A percentile compares a stretch with the other conserved stretches of the same genome.
phyloP scores from a whole-genome alignment of 2,329 filamentous ascomycete genomes.

The Penicillium sp. region DNA sequence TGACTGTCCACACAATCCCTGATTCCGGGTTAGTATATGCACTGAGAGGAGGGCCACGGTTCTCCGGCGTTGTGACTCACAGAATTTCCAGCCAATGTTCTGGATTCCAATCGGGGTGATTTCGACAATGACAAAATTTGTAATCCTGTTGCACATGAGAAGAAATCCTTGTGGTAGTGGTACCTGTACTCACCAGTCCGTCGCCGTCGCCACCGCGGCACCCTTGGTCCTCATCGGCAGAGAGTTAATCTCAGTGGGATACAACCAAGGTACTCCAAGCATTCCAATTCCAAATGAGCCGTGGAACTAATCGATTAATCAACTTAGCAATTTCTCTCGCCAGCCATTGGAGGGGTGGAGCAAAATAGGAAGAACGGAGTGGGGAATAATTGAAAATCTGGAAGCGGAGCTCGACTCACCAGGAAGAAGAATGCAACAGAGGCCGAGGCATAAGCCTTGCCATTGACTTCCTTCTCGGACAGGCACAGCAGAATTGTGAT shows the following conservation, averaged over 20 bases:
- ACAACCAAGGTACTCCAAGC: constrained; percentile 40
- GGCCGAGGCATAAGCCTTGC: constrained; percentile 44
- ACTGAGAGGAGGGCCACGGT: neutral
- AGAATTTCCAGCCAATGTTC: constrained; percentile 43
- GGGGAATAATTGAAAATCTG: no score
- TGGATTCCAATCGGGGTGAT: constrained; percentile 48
- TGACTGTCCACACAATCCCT: constrained; percentile 46
- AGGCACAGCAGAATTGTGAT: constrained; percentile 44
- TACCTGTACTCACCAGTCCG: constrained; percentile 50
- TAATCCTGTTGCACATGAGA: constrained; percentile 26
- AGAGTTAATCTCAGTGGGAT: constrained; percentile 51
- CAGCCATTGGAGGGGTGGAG: no score
- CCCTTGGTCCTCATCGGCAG: constrained; percentile 50
- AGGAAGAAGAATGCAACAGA: constrained; percentile 52
- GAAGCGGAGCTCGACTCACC: neutral
- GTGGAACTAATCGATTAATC: no score
- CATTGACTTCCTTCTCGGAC: constrained; percentile 16
- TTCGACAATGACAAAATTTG: constrained; percentile 38
- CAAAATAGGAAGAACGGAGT: no score
- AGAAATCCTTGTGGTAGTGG: no score
- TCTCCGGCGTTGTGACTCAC: constrained; percentile 1
- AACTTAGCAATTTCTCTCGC: no score
- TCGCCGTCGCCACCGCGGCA: constrained; percentile 48
- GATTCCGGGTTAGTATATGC: neutral
- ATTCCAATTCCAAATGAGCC: constrained; percentile 16